phyloP scores from a whole-genome alignment of 2,329 filamentous ascomycete species.

The Aspergillus unguis region DNA sequence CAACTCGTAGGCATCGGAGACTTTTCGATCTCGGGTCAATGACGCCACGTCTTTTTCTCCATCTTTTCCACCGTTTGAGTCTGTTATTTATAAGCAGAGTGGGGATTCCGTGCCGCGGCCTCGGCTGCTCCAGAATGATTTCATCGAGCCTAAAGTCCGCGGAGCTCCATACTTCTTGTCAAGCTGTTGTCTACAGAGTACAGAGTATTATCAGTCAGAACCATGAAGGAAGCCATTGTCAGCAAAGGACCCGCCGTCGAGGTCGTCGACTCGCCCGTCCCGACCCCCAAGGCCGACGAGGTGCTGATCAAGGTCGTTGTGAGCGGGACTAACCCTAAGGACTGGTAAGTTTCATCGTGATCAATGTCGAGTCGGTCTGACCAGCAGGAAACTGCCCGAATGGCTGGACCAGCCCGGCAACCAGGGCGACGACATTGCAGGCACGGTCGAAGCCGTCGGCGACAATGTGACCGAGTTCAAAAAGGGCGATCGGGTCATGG shows the following conservation, averaged over 20 bases:
- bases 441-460: conserved; percentile 50
- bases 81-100: no score
- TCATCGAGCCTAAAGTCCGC: not conserved
- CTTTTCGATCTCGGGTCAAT: no score
- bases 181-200: not conserved
- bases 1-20: no score
- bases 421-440: conserved; percentile 47
- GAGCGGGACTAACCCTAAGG: conserved; percentile 48
- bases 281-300: conserved; percentile 35
- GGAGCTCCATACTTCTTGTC: not conserved
- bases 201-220: not conserved
- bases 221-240: conserved; percentile 12
- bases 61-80: no score
- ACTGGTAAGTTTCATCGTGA: conserved; percentile 34
- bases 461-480: conserved; percentile 53
- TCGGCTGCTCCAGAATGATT: no score
- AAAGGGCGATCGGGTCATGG: conserved; percentile 53
- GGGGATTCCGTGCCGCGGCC: no score
- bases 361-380: not conserved
- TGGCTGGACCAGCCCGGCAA: conserved; percentile 8
- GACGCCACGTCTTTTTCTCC: no score
- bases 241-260: conserved; percentile 21
- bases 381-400: conserved; percentile 13
- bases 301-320: conserved; percentile 43
- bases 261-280: conserved; percentile 44